Percentiles rank a stretch among this genome's conserved stretches.
Conservation (phyloP, 495 filamentous ascomycete species). For the Xylaria scruposa region DNA sequence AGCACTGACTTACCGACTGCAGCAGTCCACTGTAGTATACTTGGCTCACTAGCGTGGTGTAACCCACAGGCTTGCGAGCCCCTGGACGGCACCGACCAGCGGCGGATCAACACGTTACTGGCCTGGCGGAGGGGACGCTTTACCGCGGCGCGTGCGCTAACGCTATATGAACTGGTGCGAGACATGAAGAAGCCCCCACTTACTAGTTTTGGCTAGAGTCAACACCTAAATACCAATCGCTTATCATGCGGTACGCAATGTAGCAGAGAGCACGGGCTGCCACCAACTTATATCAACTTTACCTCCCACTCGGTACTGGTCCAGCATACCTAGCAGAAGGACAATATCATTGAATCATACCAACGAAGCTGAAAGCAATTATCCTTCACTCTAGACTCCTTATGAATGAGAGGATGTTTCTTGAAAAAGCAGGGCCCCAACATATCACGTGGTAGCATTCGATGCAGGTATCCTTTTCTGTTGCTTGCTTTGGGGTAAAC, state of each 20-base stretch:
- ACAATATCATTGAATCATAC: too few relatives aligned
- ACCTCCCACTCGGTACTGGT: too few relatives aligned
- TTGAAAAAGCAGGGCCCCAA: background rate
- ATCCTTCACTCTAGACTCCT: background rate
- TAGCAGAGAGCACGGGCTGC: too few relatives aligned
- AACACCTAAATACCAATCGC: background rate
- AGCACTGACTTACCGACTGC: slow-evolving; percentile 3
- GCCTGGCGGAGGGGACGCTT: background rate
- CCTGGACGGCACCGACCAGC: slow-evolving; percentile 13
- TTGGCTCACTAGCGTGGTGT: background rate
- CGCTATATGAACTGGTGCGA: background rate
- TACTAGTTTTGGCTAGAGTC: background rate
- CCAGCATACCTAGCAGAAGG: too few relatives aligned
- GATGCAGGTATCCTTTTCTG: background rate
- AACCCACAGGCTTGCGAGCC: background rate
- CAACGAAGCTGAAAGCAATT: too few relatives aligned
- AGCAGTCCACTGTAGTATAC: background rate
- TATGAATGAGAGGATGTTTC: background rate
- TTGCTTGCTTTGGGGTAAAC: background rate
- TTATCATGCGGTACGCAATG: background rate
- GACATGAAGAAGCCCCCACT: background rate
- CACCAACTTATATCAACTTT: too few relatives aligned
- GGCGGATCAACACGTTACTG: slow-evolving; percentile 23
- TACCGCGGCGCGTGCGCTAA: slow-evolving; percentile 6
- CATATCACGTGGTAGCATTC: background rate